Base-by-base conservation (phyloP, 176 grass and related monocot genomes). In the Cenchrus fungigraminus region DNA sequence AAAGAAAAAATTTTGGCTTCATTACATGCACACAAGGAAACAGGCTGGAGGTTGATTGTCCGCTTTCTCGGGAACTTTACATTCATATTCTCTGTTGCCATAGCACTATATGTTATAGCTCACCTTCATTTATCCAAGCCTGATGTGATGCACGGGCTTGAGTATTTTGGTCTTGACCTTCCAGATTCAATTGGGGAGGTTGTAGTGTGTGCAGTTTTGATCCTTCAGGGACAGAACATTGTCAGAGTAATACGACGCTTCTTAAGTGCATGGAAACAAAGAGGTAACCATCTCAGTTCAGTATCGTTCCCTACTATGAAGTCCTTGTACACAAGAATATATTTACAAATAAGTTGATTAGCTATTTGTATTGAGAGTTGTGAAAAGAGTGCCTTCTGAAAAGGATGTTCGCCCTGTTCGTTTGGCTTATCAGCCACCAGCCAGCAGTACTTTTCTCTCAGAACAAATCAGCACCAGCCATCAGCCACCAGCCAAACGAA, bases 171-270 rank as follows among this genome's bases (percentile, higher is more conserved):
- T 19, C 84, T 98, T 70, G 96, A 98, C 52, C 88, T 98, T 79
- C 96, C 96, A 29, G 96, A 98, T 81, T 98, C 96, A 73, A 91
- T 98, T 77, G 96, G 93, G n/a, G 96, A 98, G 83, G 91, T 98
- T 77, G 87, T 98, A 45, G 91, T 95, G 74, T 90, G 85, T 86
- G 89, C 83, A 15, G 81, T 98, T 79, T 92, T 98, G 81, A 92
- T 98, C 52, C 88, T 98, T 87, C 96, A 90, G 76, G 96, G 96
- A 62, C 91, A 95, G 64, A 85, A 55, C 32, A 87, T 95, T 86
- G 69, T 94, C 44, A 90, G 82, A 71, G 83, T 91, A 81, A 79
- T 90, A 84, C 84, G 81, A 0, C 93, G 89, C 15, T 98, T 93
- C 66, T 77, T 89, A 44, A 92, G 91, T 72, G 96, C 96, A 58